A percentile compares a stretch with the other conserved stretches of the same genome.
phyloP scores from a whole-genome alignment of 148 eudicot genomes.

The Vaccinium darrowii region DNA sequence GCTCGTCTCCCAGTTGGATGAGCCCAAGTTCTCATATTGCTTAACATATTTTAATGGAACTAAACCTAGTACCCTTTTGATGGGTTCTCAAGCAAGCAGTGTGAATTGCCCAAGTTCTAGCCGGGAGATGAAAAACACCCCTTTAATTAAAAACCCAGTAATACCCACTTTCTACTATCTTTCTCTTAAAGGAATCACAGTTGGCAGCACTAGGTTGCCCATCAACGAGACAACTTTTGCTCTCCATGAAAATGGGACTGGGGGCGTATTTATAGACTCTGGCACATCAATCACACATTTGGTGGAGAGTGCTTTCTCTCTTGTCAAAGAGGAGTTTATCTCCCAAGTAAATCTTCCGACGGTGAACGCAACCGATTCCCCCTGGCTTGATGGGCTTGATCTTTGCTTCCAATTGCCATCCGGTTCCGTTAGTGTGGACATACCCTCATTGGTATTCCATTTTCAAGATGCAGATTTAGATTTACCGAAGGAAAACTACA shows the following conservation, averaged over 20 bases:
- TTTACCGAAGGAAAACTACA: not conserved
- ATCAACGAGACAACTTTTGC: too few species aligned
- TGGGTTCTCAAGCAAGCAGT: too few species aligned
- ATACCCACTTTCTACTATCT: too few species aligned
- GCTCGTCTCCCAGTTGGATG: too few species aligned
- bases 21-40: conserved; percentile 22
- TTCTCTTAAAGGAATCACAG: too few species aligned
- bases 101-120: too few species aligned
- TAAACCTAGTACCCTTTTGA: too few species aligned
- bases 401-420: not conserved
- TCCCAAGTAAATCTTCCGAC: not conserved
- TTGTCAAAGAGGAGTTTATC: too few species aligned
- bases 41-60: conserved; percentile 13
- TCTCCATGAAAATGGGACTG: too few species aligned
- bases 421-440: not conserved
- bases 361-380: not conserved
- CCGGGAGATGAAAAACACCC: too few species aligned
- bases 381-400: not conserved
- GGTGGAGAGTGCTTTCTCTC: too few species aligned
- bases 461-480: not conserved
- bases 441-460: not conserved
- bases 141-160: conserved; percentile 25
- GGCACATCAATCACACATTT: too few species aligned
- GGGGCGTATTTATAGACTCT: conserved; percentile 70
- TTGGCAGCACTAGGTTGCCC: conserved; percentile 42